Conservation (phyloP, 257 asterid genomes). For the Solanum chilense region DNA sequence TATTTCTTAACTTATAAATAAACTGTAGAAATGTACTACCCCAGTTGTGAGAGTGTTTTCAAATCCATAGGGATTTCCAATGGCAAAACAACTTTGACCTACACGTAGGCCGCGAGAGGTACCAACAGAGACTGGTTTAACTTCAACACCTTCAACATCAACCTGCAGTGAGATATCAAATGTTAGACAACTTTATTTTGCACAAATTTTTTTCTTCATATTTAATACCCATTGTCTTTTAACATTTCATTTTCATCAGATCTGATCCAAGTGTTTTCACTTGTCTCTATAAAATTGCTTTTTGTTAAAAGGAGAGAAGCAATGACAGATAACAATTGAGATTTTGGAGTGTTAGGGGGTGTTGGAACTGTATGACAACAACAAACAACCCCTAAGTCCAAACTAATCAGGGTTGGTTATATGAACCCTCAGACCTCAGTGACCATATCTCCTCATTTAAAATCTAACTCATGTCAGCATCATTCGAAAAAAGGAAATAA, state of each 20-base stretch:
- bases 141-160: constrained; percentile 48
- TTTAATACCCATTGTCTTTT: neutral
- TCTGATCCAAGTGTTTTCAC: neutral
- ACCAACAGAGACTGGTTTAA: constrained; percentile 58
- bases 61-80: constrained; percentile 85
- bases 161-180: constrained; percentile 27
- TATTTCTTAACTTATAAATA: neutral
- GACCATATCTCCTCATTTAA: neutral
- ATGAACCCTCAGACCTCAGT: neutral
- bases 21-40: constrained; percentile 21
- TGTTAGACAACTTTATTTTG: neutral
- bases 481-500: neutral
- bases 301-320: neutral
- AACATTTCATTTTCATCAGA: neutral
- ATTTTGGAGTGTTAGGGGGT: neutral
- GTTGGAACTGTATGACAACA: neutral
- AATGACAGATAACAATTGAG: neutral
- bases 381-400: neutral
- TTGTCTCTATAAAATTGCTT: neutral
- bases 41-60: constrained; percentile 87
- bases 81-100: constrained; percentile 85
- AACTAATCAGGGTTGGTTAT: neutral
- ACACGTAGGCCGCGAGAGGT: constrained; percentile 52
- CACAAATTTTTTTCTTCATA: neutral
- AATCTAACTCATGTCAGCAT: neutral